Conservation (phyloP, 2,329 filamentous ascomycete species). For the Bipolaris oryzae region DNA sequence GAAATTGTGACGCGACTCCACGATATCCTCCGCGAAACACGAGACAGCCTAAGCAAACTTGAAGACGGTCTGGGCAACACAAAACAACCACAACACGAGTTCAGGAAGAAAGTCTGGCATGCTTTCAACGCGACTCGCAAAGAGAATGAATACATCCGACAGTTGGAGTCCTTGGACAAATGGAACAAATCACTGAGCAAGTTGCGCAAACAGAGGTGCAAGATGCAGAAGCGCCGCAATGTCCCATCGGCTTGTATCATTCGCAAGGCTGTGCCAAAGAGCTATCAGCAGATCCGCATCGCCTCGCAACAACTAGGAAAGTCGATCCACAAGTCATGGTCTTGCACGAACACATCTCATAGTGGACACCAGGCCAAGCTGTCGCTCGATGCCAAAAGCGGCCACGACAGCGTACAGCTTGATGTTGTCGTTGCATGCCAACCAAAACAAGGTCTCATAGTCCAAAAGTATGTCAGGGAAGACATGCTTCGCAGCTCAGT, state of each 20-base stretch:
- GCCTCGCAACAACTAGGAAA: slow-evolving; percentile 11
- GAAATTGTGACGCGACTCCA: slow-evolving; percentile 13
- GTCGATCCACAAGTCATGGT: slow-evolving; percentile 11
- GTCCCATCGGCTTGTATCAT: slow-evolving; percentile 3
- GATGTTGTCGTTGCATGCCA: slow-evolving; percentile 21
- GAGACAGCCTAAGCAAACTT: slow-evolving; percentile 8
- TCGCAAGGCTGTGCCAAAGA: slow-evolving; percentile 6
- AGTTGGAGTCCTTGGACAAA: slow-evolving; percentile 10
- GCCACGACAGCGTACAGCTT: slow-evolving; percentile 10
- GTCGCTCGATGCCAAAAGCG: slow-evolving; percentile 11
- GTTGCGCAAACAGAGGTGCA: slow-evolving; percentile 7
- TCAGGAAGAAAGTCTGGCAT: slow-evolving; percentile 1
- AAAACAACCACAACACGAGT: slow-evolving; percentile 10
- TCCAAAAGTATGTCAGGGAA: slow-evolving; percentile 5
- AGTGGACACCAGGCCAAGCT: slow-evolving; percentile 21
- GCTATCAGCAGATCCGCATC: slow-evolving; percentile 7
- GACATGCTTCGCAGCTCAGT: not conserved
- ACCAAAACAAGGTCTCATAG: not conserved
- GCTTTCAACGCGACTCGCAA: slow-evolving; percentile 6
- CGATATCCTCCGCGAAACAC: slow-evolving; percentile 16
- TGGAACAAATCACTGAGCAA: slow-evolving; percentile 15
- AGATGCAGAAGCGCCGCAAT: slow-evolving; percentile 7
- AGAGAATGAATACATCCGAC: slow-evolving; percentile 6
- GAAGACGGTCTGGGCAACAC: slow-evolving; percentile 3
- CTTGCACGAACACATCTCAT: slow-evolving; percentile 20